phyloP scores from a whole-genome alignment of 352 stramenopile genomes.

The Phytopythium aichiense region DNA sequence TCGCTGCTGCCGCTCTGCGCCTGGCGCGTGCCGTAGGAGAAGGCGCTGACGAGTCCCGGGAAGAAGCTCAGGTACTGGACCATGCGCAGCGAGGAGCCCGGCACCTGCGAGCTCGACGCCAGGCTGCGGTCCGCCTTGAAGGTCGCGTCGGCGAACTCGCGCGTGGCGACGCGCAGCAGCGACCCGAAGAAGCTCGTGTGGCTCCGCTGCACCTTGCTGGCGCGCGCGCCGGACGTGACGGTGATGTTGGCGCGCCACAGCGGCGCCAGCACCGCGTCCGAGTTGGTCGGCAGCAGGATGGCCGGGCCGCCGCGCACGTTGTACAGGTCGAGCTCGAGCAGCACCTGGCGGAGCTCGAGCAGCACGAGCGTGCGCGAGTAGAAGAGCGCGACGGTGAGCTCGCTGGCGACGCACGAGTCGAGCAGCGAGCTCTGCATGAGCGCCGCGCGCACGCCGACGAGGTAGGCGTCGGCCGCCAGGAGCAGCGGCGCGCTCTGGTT shows the following conservation, averaged over 20 bases:
- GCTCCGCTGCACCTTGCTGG: neutral
- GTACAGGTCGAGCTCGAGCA: slow-evolving; percentile 14
- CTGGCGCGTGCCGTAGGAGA: neutral
- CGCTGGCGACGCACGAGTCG: slow-evolving; percentile 34
- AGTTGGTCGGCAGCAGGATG: slow-evolving; percentile 20
- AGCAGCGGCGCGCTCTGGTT: slow-evolving; percentile 12
- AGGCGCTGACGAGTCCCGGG: slow-evolving; percentile 29
- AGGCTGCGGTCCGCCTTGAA: slow-evolving; percentile 30
- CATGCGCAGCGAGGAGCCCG: slow-evolving; percentile 35
- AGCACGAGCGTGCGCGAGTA: slow-evolving; percentile 35
- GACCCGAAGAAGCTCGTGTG: slow-evolving; percentile 16
- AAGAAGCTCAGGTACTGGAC: slow-evolving; percentile 38
- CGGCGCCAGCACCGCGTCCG: slow-evolving; percentile 17
- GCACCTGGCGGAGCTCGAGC: slow-evolving; percentile 19
- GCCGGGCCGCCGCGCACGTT: neutral
- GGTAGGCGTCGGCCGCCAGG: slow-evolving; percentile 26
- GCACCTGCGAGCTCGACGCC: slow-evolving; percentile 11
- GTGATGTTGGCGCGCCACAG: slow-evolving; percentile 22
- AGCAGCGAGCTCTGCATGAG: slow-evolving; percentile 22
- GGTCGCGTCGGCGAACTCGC: slow-evolving; percentile 14
- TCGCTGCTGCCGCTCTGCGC: neutral
- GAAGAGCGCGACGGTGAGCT: slow-evolving; percentile 34
- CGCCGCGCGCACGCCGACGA: slow-evolving; percentile 29
- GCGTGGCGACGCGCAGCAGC: slow-evolving; percentile 16
- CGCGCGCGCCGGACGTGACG: slow-evolving; percentile 23